Evolutionary conservation across 345 rosid genomes (phyloP), one percentile per base, ranked within the genome.

Genomic region (Physaria fendleri): DNA sequence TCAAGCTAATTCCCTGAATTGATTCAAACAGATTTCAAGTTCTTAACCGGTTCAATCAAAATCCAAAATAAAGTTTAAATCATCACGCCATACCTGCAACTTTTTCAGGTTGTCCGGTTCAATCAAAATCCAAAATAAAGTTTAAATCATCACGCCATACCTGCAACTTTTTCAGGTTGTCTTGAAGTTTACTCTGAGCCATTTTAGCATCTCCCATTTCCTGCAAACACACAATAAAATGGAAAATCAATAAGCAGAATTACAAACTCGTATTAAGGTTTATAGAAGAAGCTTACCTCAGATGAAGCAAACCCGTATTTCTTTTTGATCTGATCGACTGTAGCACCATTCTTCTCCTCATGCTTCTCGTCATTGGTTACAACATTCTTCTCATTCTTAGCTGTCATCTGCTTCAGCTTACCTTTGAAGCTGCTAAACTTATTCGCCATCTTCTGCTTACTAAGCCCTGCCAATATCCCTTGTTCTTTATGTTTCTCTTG

Each of bases 161-260:
- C 95, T 92, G 95, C 60, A 92, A 70, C 74, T 83, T 92, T 18
- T 44, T 74, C 32, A 74, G 12, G 46, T 88, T 88, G 29, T 92
- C 95, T 5, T 79, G 87, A 73, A 92, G 83, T 82, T 92, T 92
- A 81, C 65, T 82, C 71, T 88, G 82, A 39, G 98, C 95, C 76
- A 84, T 62, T 79, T 74, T 80, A 8, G 96, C 96, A 21, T 68
- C 82, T 46, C 85, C 77, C 32, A 79, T 23, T 45, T 92, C 96
- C 98, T 88, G 77, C 71, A 62, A 10, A 20, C 11, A 48, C 62
- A 40, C 25, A 41, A 7, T 6, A 28, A 38, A 2, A 48, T 63
- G 18, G 21, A 14, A 30, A 13, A 56, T 10, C 24, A 0, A 20
- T 1, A 7, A 17, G 7, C 20, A 1, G 12, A 41, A 7, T 5